Percentiles rank a stretch among this genome's conserved stretches.
These are phyloP conservation scores for Pseudozyma sp. DNA, from an alignment of 1,284 basidiomycete species.

Conservation along the genomic window DNA sequence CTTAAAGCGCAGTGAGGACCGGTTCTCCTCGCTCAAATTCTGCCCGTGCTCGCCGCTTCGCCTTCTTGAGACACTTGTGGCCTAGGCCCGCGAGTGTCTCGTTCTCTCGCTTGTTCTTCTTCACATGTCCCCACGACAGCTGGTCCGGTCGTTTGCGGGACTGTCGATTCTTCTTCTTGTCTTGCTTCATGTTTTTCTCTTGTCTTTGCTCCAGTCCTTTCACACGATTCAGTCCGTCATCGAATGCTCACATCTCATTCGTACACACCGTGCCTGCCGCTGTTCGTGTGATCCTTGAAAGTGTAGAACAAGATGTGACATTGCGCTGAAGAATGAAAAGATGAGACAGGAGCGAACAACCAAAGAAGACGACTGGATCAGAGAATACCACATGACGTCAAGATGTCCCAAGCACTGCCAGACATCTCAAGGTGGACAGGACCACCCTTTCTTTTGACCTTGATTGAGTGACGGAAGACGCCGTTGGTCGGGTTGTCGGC, in stretches of 20 bases:
- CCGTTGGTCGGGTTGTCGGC: conserved; percentile 20
- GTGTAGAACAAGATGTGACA: conserved; percentile 2
- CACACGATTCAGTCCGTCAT: conserved; percentile 17
- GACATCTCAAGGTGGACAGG: conserved; percentile 43
- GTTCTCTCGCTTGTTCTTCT: conserved; percentile 6
- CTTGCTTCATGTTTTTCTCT: conserved; percentile 2
- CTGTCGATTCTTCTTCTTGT: conserved; percentile 12
- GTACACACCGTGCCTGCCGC: not conserved
- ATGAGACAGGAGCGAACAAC: not conserved
- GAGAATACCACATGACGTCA: conserved; percentile 38
- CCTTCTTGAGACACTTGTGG: conserved; percentile 4
- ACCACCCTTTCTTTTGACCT: conserved; percentile 35
- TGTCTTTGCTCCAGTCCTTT: conserved; percentile 1
- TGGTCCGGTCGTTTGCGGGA: conserved; percentile 39
- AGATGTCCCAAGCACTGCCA: conserved; percentile 39
- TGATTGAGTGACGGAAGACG: conserved; percentile 45
- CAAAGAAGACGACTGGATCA: not conserved
- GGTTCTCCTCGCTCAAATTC: conserved; percentile 22
- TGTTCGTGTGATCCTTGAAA: not conserved
- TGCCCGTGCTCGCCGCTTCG: conserved; percentile 6
- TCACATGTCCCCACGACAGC: conserved; percentile 37
- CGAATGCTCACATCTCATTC: conserved; percentile 11
- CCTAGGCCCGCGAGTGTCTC: not conserved
- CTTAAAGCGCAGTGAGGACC: conserved; percentile 13
- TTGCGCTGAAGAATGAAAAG: conserved; percentile 5